These are phyloP conservation scores for Nepenthes mirabilis DNA, from an alignment of 148 eudicot species.

Conservation along the genomic window DNA sequence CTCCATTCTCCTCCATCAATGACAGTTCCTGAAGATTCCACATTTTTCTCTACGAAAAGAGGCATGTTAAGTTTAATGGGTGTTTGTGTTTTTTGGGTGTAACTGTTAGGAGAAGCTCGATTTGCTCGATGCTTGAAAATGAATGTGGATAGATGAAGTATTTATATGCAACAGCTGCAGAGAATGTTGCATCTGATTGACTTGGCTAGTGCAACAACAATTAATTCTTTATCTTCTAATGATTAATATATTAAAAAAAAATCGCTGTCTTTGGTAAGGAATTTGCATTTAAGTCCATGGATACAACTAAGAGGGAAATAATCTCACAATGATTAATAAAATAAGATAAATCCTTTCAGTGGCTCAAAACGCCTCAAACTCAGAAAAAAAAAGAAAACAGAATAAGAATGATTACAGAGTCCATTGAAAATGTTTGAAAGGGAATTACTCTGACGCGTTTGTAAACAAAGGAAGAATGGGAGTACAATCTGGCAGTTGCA, in stretches of 20 bases:
- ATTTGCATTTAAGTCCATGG: neutral
- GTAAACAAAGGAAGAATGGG: neutral
- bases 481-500: neutral
- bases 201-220: conserved; percentile 16
- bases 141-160: neutral
- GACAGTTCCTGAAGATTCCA: conserved; percentile 24
- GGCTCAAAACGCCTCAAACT: conserved; percentile 1
- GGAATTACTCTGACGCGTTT: neutral
- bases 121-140: conserved; percentile 13
- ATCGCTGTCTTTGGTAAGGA: conserved; percentile 9
- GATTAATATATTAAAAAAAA: conserved; percentile 4
- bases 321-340: neutral
- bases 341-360: neutral
- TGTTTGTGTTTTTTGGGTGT: neutral
- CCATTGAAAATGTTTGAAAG: neutral
- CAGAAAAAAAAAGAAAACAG: neutral
- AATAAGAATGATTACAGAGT: conserved; percentile 1
- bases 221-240: conserved; percentile 10
- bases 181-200: conserved; percentile 11
- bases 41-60: conserved; percentile 6
- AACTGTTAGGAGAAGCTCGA: conserved; percentile 18
- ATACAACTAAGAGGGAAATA: conserved; percentile 1
- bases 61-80: conserved; percentile 1
- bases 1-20: conserved; percentile 51
- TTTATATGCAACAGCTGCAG: conserved; percentile 11